Evolutionary conservation across 2,329 filamentous ascomycete genomes (phyloP), one percentile per base, ranked within the genome.

Genomic region (Penicillium vulpinum): DNA sequence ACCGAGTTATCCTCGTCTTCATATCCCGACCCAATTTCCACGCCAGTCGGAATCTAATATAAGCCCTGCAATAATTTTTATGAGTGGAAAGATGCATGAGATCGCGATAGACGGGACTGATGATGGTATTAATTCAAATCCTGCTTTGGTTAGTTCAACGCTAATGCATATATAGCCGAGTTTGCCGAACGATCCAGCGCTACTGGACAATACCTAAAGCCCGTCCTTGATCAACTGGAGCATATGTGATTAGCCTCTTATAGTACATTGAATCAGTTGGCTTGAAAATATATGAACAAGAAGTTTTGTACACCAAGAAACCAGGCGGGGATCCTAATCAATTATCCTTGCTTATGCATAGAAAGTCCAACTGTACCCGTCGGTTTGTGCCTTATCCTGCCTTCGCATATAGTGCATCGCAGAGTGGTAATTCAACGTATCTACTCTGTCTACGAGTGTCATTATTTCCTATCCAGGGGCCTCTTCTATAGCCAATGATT

Each of bases 21-120:
- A 67, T 59, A 41, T 63, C 49, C 63, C 61, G 33, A 55, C 7
- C 22, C 51, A 66, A 49, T 43, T 66, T 2, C 61, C 62, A 18
- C 57, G 60, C 36, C 61, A 62, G 56, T 62, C 60, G 52, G 61
- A 65, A 46, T 65, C 48, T 31, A 58, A 63, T 55, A 62, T 56
- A 55, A 68, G 66, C 55, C 58, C 66, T 52, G 61, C 64, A 50
- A 67, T 63, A 50, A 60, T 67, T 22, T 63, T 62, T 24, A 22
- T 69, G 29, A 49, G 18, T 22, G 62, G 67, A 52, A 65, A 64
- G 35, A 70, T 68, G 64, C 59, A 69, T 52, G 54, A 70, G 31
- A 58, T 70, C 48, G 58, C 59, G 48, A 44, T 69, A 40, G 62
- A 70, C 62, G 58, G 61, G 41, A 70, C 63, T 31, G 22, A 33